Conservation (phyloP, 495 filamentous ascomycete species). For the Hypoxylon lienhwacheense region DNA sequence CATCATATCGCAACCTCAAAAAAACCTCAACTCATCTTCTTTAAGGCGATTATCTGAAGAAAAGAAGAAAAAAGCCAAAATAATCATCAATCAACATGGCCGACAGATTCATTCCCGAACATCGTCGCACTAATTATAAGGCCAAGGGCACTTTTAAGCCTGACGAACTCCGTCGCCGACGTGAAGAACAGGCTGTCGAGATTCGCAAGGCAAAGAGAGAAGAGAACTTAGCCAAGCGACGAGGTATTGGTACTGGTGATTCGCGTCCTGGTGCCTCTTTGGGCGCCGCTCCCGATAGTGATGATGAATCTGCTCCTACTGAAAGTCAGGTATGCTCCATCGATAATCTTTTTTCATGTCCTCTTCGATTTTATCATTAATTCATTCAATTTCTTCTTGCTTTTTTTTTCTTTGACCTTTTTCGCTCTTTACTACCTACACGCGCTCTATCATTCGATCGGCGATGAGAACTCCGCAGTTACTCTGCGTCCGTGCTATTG, state of each 20-base stretch:
- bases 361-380: too few relatives aligned
- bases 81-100: constrained; percentile 64
- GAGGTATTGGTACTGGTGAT: constrained; percentile 79
- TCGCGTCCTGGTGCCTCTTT: constrained; percentile 84
- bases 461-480: constrained; percentile 17
- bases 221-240: constrained; percentile 96
- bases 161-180: constrained; percentile 96
- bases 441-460: not conserved
- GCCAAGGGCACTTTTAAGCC: constrained; percentile 97
- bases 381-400: constrained; percentile 5
- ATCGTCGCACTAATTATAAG: constrained; percentile 99
- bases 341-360: constrained; percentile 5
- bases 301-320: constrained; percentile 91
- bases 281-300: constrained; percentile 88
- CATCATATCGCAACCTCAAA: too few relatives aligned
- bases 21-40: too few relatives aligned
- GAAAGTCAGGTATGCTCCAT: constrained; percentile 88
- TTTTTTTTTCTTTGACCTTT: constrained; percentile 5
- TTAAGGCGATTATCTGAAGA: too few relatives aligned
- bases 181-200: constrained; percentile 98
- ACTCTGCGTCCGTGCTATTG: constrained; percentile 2
- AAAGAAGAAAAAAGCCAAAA: too few relatives aligned
- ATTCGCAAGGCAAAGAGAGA: constrained; percentile 97
- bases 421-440: constrained; percentile 1
- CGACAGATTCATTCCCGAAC: constrained; percentile 98